Evolutionary conservation across 305 asterid species (phyloP).

Genomic region (Salvia sclarea): DNA sequence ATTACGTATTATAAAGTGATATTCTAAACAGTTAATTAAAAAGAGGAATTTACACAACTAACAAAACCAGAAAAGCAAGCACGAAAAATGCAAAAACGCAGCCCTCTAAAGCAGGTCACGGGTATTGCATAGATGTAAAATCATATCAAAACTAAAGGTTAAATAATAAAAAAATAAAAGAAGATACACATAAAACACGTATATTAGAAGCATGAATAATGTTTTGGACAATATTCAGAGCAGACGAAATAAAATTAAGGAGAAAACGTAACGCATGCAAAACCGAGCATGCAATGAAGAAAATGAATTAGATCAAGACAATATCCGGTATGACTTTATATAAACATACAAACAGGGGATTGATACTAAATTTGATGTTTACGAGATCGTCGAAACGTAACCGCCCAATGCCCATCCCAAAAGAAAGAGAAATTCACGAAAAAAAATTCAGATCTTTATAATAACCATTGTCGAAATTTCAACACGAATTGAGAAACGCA

Average conservation of each 20-base stretch:
- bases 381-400: no score
- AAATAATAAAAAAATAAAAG: no score
- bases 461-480: background rate
- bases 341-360: no score
- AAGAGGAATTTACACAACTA: background rate
- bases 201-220: no score
- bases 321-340: no score
- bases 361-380: no score
- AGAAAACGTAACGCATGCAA: background rate
- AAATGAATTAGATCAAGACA: background rate
- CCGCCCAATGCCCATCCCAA: no score
- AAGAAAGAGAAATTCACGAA: no score
- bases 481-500: background rate
- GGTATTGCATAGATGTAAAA: no score
- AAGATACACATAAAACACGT: no score
- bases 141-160: no score
- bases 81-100: background rate
- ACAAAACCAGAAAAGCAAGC: background rate
- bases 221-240: background rate
- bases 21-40: constrained; percentile 10
- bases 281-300: background rate
- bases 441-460: background rate
- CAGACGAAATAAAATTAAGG: background rate
- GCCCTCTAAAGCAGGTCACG: background rate
- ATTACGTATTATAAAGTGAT: background rate